Conservation (phyloP, 208 protist species). For the Blastocrithidia nonstop region DNA sequence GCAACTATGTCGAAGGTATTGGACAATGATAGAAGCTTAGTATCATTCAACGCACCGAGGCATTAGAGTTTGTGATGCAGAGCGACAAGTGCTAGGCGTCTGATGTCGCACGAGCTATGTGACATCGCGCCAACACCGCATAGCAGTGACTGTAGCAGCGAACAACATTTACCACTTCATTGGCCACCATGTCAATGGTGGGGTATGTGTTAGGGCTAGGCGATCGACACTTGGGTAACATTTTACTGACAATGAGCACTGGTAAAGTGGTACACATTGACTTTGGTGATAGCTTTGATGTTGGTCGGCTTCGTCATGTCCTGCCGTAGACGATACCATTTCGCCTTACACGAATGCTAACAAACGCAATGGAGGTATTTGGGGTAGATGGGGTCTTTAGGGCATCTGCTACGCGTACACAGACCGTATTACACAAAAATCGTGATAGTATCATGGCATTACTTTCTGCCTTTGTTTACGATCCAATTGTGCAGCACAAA, state of each 20-base stretch:
- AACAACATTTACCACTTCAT: conserved; percentile 95
- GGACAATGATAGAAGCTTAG: conserved; percentile 79
- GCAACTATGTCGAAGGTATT: conserved; percentile 79
- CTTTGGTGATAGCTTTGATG: conserved; percentile 99
- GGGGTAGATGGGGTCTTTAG: conserved; percentile 98
- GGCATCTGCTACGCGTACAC: conserved; percentile 93
- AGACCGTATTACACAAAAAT: conserved; percentile 93
- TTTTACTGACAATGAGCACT: conserved; percentile 97
- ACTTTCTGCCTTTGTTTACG: conserved; percentile 99
- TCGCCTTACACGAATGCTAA: conserved; percentile 98
- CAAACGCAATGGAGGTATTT: conserved; percentile 98
- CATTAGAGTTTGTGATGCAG: conserved; percentile 96
- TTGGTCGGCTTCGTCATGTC: conserved; percentile 95
- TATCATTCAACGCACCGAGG: conserved; percentile 91
- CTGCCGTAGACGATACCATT: conserved; percentile 99
- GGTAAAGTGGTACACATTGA: conserved; percentile 99
- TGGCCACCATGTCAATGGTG: conserved; percentile 99
- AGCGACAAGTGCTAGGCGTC: conserved; percentile 82
- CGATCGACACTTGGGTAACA: conserved; percentile 99
- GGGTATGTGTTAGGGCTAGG: conserved; percentile 97
- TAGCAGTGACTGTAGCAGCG: conserved; percentile 98
- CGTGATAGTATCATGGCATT: conserved; percentile 98
- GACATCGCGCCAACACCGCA: conserved; percentile 92
- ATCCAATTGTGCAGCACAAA: conserved; percentile 96
- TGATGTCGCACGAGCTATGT: conserved; percentile 86